These are phyloP conservation scores for Parachaetomium inaequale DNA, from an alignment of 495 filamentous ascomycete genomes.

Conservation along the genomic window DNA sequence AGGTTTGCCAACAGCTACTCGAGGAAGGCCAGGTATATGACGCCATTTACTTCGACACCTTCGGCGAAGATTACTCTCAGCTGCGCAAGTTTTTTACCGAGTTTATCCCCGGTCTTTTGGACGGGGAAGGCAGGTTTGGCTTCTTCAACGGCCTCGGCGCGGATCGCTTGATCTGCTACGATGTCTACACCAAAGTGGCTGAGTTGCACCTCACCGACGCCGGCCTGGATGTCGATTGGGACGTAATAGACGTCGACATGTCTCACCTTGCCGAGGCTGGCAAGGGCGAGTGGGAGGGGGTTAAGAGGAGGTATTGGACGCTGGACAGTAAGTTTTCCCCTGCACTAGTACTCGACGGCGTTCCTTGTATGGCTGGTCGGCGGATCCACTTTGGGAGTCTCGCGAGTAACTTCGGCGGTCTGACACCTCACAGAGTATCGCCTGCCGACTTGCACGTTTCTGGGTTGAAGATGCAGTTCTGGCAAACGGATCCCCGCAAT, in stretches of 20 bases:
- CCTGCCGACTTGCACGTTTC: conserved; percentile 54
- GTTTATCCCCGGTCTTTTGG: conserved; percentile 73
- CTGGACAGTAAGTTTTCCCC: conserved; percentile 55
- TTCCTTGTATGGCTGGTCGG: no score
- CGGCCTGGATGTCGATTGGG: conserved; percentile 86
- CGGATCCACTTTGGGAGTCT: background rate
- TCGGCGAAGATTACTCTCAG: conserved; percentile 85
- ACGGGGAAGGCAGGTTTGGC: conserved; percentile 69
- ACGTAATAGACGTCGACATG: conserved; percentile 68
- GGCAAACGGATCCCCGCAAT: background rate
- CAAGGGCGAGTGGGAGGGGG: conserved; percentile 74
- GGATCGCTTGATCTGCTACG: conserved; percentile 86
- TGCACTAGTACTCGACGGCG: background rate
- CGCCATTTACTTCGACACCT: conserved; percentile 97
- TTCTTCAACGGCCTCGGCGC: conserved; percentile 97
- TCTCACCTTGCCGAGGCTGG: conserved; percentile 46
- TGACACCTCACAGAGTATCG: conserved; percentile 41
- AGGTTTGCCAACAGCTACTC: conserved; percentile 68
- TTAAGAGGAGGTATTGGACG: conserved; percentile 83
- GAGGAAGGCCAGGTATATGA: conserved; percentile 72
- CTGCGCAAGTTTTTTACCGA: conserved; percentile 86
- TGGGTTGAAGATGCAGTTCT: conserved; percentile 43
- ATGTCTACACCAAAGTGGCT: conserved; percentile 88
- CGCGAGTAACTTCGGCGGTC: conserved; percentile 3
- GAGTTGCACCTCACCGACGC: conserved; percentile 91